phyloP scores from a whole-genome alignment of 1,284 basidiomycete species.

The Tremellales sp. region DNA sequence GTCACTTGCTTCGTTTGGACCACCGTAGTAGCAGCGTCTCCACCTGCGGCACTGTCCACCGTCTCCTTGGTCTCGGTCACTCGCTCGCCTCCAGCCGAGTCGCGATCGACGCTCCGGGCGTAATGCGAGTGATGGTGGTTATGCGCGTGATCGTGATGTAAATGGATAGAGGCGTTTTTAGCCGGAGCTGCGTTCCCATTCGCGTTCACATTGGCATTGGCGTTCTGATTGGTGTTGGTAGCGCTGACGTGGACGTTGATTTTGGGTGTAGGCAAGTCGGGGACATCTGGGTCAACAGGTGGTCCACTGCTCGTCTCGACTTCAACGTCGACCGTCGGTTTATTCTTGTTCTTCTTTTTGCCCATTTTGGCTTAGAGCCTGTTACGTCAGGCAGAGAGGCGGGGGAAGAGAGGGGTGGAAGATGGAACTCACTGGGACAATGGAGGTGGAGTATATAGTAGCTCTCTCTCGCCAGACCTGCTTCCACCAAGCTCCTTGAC shows the following conservation, averaged over 20 bases:
- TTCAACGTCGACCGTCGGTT: not conserved
- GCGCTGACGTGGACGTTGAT: not conserved
- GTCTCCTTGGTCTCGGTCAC: not conserved
- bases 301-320: not conserved
- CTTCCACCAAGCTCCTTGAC: too few relatives aligned
- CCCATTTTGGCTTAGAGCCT: not conserved
- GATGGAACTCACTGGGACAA: not conserved
- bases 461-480: too few relatives aligned
- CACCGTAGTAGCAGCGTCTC: constrained; percentile 1
- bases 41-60: constrained; percentile 4
- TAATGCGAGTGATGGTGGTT: constrained; percentile 22
- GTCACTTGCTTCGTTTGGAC: constrained; percentile 2
- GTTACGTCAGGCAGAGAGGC: not conserved
- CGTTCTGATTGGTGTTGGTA: not conserved
- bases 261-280: not conserved
- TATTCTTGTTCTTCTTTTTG: constrained; percentile 1
- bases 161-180: constrained; percentile 4
- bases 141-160: constrained; percentile 16
- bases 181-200: not conserved
- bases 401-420: not conserved
- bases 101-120: constrained; percentile 12
- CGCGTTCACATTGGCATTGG: not conserved
- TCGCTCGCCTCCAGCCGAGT: constrained; percentile 5
- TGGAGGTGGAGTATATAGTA: not conserved
- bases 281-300: not conserved